Percentiles rank a stretch among this genome's conserved stretches.
phyloP scores from a whole-genome alignment of 306 rosid genomes.

The Castanea sativa region DNA sequence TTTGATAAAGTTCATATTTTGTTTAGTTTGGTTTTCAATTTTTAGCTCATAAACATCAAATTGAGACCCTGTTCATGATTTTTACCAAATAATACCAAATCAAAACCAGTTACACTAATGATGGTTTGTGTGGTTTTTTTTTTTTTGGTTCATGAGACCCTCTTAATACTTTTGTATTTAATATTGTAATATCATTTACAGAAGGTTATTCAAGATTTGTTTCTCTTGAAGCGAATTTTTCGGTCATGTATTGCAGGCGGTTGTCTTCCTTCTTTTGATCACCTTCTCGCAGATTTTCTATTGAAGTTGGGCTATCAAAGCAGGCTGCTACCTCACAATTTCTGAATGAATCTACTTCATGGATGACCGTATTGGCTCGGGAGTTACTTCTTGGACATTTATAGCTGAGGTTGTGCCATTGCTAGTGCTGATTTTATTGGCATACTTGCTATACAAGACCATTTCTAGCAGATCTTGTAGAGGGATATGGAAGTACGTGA shows the following conservation, averaged over 20 bases:
- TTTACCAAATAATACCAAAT: neutral
- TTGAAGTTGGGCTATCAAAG: conserved; percentile 85
- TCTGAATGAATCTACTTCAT: conserved; percentile 58
- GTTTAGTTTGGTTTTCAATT: neutral
- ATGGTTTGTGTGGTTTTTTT: too few species aligned
- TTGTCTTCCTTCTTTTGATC: conserved; percentile 78
- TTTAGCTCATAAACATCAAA: neutral
- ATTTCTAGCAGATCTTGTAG: conserved; percentile 29
- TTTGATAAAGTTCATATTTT: neutral
- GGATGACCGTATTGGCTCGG: conserved; percentile 54
- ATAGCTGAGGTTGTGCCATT: conserved; percentile 58
- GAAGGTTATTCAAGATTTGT: conserved; percentile 6
- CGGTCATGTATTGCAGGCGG: conserved; percentile 51
- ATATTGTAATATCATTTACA: too few species aligned
- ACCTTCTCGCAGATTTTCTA: conserved; percentile 70
- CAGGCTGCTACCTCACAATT: conserved; percentile 80
- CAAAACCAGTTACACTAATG: too few species aligned
- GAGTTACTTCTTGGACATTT: conserved; percentile 58
- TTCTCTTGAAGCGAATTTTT: conserved; percentile 18
- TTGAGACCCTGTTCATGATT: neutral
- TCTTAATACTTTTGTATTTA: too few species aligned
- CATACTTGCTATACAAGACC: conserved; percentile 57
- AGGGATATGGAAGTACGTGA: conserved; percentile 55
- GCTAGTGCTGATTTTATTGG: conserved; percentile 57
- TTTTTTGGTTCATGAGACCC: too few species aligned